phyloP scores from a whole-genome alignment of 1,284 basidiomycete species.

The Ustilago sp. region DNA sequence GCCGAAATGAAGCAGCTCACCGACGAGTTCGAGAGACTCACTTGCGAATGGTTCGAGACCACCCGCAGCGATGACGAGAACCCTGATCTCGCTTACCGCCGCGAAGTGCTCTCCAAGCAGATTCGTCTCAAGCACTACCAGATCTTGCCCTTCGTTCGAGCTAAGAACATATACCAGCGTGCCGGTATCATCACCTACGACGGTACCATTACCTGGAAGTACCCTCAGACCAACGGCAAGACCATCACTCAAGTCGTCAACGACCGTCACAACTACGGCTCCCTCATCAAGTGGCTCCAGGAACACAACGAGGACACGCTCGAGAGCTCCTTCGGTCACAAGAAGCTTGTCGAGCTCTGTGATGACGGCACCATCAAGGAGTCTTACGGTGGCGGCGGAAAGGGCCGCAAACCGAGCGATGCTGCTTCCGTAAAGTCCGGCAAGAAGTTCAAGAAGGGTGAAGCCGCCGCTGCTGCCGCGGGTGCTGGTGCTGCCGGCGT shows the following conservation, averaged over 20 bases:
- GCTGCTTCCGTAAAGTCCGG: constrained; percentile 22
- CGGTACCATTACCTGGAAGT: constrained; percentile 63
- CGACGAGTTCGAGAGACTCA: constrained; percentile 60
- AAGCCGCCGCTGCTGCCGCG: constrained; percentile 38
- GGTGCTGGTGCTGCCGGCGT: constrained; percentile 33
- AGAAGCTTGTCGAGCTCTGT: constrained; percentile 46
- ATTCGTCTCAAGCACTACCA: constrained; percentile 67
- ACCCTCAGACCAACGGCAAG: constrained; percentile 64
- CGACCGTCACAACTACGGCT: constrained; percentile 64
- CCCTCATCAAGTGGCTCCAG: constrained; percentile 65
- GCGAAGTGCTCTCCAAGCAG: constrained; percentile 64
- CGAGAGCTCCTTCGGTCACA: constrained; percentile 61
- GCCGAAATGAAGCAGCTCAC: constrained; percentile 61
- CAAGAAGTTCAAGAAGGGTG: constrained; percentile 22
- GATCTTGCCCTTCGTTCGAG: constrained; percentile 62
- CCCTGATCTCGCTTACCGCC: constrained; percentile 54
- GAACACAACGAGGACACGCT: constrained; percentile 67
- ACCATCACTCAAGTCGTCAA: constrained; percentile 55
- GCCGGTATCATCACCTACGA: constrained; percentile 62
- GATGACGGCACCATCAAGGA: constrained; percentile 49
- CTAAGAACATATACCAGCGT: constrained; percentile 66
- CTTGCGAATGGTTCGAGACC: constrained; percentile 60
- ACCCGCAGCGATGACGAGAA: constrained; percentile 50
- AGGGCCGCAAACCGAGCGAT: constrained; percentile 22
- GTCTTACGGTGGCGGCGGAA: constrained; percentile 37